Base-by-base conservation (phyloP, 805 yeast genomes). In the Ascoidea tarda region DNA sequence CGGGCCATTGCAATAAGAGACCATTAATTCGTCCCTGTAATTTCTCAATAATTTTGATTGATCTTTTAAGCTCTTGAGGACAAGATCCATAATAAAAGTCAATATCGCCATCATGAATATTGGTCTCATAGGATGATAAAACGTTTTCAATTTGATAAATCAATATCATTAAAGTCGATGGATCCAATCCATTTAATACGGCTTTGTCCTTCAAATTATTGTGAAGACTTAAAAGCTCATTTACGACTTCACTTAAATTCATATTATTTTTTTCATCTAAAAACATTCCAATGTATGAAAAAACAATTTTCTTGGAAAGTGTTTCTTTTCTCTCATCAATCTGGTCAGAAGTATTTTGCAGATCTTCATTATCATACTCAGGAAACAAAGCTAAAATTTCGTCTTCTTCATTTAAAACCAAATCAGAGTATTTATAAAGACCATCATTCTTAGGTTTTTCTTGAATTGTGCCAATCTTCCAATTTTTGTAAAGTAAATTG, bases 311-410 rank as follows among this genome's bases (percentile, higher is more conserved):
- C 14, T 38, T 38, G 14, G 44, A 38, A 10, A 14, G 8, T 2
- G 2, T 10, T 10, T 38, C 14, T 10, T 38, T 14, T 14, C 2
- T 38, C 14, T 10, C 8, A 10, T 38, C 14, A 10, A 38, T 10
- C 14, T 38, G 8, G 2, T 8, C 14, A 10, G 44, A 38, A 2
- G 44, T 14, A 10, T 38, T 14, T 38, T 38, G 44, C 8, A 38
- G 2, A 10, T 38, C 62, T 5, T 79, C 75, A 6, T 84, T 86
- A 50, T 86, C 95, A 57, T 79, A 87, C 62, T 88, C 96, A 0
- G 97, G 97, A 74, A 91, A 91, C 68, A 90, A 63, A n/a, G 62
- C 62, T 59, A 69, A 76, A 68, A 90, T 88, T 52, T 90, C 97
- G n/a, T 75, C 79, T 57, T 88, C 96, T 3, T 77, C 76, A 53